Conservation (phyloP, 2,329 filamentous ascomycete species). For the Polytolypa hystricis region DNA sequence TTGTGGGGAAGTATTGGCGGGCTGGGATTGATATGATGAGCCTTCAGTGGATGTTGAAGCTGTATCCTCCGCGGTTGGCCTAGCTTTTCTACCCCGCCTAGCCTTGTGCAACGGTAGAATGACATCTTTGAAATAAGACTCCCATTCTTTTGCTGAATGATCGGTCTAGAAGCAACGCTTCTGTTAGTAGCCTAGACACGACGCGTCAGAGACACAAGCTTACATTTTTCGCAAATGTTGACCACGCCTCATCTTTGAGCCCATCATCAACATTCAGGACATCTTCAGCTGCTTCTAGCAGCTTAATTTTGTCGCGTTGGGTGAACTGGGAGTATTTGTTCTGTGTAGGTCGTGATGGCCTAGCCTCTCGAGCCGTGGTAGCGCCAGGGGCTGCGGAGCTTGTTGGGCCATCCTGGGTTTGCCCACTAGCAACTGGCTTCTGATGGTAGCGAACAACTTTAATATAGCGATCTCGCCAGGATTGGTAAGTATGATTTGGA, state of each 20-base stretch:
- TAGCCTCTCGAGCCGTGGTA: neutral
- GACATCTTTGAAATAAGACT: constrained; percentile 10
- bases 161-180: neutral
- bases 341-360: neutral
- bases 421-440: constrained; percentile 17
- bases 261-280: constrained; percentile 14
- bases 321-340: constrained; percentile 12
- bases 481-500: constrained; percentile 38
- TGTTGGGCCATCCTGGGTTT: neutral
- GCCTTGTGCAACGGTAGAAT: too few species aligned
- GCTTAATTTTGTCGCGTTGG: constrained; percentile 12
- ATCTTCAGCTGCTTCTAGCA: constrained; percentile 15
- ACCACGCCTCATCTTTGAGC: constrained; percentile 16
- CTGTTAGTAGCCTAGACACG: neutral
- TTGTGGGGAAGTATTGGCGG: too few species aligned
- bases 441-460: constrained; percentile 27
- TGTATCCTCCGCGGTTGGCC: too few species aligned
- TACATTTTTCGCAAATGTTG: constrained; percentile 14
- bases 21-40: neutral
- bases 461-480: constrained; percentile 38
- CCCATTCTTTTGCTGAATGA: constrained; percentile 12
- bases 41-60: constrained; percentile 4
- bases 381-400: neutral
- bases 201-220: constrained; percentile 1
- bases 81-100: too few species aligned